Evolutionary conservation across 2,329 filamentous ascomycete genomes (phyloP), one percentile per base, ranked within the genome.

Genomic region (Aulographum hederae): DNA sequence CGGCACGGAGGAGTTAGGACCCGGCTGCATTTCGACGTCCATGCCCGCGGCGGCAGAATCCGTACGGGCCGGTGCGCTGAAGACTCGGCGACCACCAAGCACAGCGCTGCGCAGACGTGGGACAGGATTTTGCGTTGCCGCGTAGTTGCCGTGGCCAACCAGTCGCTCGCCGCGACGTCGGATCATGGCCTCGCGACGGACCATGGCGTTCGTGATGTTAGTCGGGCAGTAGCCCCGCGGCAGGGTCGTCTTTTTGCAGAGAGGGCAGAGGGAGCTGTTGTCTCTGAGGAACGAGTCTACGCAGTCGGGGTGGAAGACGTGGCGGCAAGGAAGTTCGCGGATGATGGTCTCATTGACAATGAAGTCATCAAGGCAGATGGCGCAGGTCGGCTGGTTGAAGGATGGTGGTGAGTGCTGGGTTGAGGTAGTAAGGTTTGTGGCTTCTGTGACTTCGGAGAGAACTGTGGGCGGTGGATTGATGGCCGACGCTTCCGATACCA

Each of bases 291-390:
- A 93, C 15, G 74, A 68, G 46, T 95, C 85, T 39, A 95, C 85
- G 46, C 89, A 98, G 40, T 79, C 76, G 0, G 80, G 77, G 41
- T 98, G 86, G 52, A 85, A 98, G 34, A 95, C 86, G 49, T 98
- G 89, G 1, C 78, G 73, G 43, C 89, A 98, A 0, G 81, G 73
- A 3, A 95, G 61, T 52, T 94, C 79, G 34, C 84, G 77, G 34
- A 95, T 84, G 10, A 17, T 28, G 14, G 73, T 67, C 13, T 63
- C 56, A 23, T 69, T 67, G 12, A 72, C 66, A 18, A 77, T 65
- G 45, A 81, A 95, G 36, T 80, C 71, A 33, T 82, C 78, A 1
- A 92, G 64, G 47, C 89, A 98, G 32, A 95, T 93, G n/a, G 80
- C 72, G 47, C 89, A 95, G 2, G 68, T 74, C 0, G 80, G 73